Conservation (phyloP, 345 rosid species). For the Pugionium cornutum region DNA sequence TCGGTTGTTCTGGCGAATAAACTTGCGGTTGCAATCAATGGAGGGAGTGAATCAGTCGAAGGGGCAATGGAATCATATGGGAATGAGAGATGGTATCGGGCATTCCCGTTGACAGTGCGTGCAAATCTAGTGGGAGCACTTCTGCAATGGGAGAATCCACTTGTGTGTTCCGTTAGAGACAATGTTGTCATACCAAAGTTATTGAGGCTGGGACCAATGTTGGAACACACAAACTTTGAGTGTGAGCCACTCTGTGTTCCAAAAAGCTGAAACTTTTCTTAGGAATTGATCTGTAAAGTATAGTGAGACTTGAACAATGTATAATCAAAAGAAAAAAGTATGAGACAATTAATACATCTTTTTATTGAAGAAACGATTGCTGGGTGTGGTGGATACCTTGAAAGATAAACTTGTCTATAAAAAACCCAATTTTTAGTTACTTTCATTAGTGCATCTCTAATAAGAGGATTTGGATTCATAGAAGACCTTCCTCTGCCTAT, state of each 20-base stretch:
- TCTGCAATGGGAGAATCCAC: slow-evolving; percentile 84
- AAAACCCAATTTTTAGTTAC: too few species aligned
- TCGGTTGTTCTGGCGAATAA: slow-evolving; percentile 67
- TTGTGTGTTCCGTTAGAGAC: slow-evolving; percentile 66
- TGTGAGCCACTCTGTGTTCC: slow-evolving; percentile 55
- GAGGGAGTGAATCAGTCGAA: slow-evolving; percentile 50
- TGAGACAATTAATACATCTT: not conserved
- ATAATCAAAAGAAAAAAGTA: not conserved
- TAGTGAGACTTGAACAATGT: slow-evolving; percentile 14
- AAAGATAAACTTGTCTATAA: too few species aligned
- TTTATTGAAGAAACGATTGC: not conserved
- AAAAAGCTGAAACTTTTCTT: slow-evolving; percentile 18
- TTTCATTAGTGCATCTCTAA: too few species aligned
- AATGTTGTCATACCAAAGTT: slow-evolving; percentile 66
- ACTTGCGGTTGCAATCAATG: slow-evolving; percentile 55
- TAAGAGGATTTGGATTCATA: too few species aligned
- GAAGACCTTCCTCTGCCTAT: too few species aligned
- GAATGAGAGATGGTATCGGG: slow-evolving; percentile 71
- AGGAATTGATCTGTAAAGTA: not conserved
- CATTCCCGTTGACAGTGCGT: slow-evolving; percentile 71
- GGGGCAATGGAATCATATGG: slow-evolving; percentile 65
- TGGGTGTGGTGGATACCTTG: too few species aligned
- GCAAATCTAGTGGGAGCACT: slow-evolving; percentile 79
- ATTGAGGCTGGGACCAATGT: slow-evolving; percentile 63
- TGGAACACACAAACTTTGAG: slow-evolving; percentile 84